Evolutionary conservation across 805 yeast species (phyloP).

Genomic region (Dipodascus albidus): DNA sequence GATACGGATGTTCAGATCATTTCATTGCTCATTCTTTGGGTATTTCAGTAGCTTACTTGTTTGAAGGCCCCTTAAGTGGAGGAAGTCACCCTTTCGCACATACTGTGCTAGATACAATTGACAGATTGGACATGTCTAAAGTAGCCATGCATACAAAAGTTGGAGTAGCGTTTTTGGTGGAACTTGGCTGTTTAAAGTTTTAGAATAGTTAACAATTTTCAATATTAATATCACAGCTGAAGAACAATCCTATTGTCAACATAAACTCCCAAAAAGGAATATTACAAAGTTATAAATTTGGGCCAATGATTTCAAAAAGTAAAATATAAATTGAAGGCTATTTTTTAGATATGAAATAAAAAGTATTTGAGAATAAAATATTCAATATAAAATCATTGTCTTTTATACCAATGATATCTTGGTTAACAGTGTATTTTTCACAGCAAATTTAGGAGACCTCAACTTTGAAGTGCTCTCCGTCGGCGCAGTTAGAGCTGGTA

Average conservation of each 20-base stretch:
- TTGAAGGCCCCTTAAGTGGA: not conserved
- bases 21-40: slow-evolving; percentile 71
- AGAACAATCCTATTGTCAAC: too few relatives aligned
- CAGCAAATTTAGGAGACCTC: too few relatives aligned
- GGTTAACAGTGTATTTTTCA: too few relatives aligned
- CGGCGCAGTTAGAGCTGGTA: not conserved
- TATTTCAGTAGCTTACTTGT: slow-evolving; percentile 65
- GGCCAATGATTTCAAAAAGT: too few relatives aligned
- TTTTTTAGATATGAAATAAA: too few relatives aligned
- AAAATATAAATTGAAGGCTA: too few relatives aligned
- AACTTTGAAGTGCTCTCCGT: not conserved
- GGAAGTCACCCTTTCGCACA: not conserved
- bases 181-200: slow-evolving; percentile 28
- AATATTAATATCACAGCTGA: too few relatives aligned
- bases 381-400: too few relatives aligned
- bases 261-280: not conserved
- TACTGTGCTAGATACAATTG: not conserved
- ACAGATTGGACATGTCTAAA: not conserved
- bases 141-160: not conserved
- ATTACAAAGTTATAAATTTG: too few relatives aligned
- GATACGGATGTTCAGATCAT: slow-evolving; percentile 87
- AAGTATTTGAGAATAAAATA: too few relatives aligned
- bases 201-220: not conserved
- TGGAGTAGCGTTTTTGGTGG: slow-evolving; percentile 30
- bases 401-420: too few relatives aligned